Base-by-base conservation (phyloP, 495 filamentous ascomycete species). In the Talaromyces adpressus region DNA sequence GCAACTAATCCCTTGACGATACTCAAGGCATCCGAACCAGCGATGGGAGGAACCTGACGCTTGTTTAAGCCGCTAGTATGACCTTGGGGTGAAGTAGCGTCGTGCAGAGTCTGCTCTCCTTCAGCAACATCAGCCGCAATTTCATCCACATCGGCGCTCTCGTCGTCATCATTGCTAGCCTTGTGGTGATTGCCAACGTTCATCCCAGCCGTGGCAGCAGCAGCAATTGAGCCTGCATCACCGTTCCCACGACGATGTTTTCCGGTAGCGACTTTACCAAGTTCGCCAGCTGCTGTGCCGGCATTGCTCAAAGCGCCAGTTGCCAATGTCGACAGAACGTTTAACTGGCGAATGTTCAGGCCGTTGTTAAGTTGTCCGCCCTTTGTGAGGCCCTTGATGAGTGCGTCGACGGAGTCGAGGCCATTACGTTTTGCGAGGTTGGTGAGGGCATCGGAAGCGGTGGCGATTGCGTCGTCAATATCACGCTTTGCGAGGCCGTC, bases 21-120 rank as follows among this genome's bases (percentile, higher is more conserved):
- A 11, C 27, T 62, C 27, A 49, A 8, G 9, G 45, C 39, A 52
- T 62, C 60, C 3, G 60, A 32, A 23, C 60, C 60, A 53, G 60
- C 60, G 16, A 62, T 62, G 1, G 60, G 60, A 53, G 60, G 60
- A 6, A 62, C 60, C 29, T 62, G 60, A 5, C 60, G 11, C 45
- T 53, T 62, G 16, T 29, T 4, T 14, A 61, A 29, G 1, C 57
- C 57, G 3, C 27, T 16, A 34, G 58, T 34, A 20, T 7, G 27
- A 25, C 30, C 30, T 14, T 39, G 23, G 14, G 25, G 11, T 9
- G 41, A 6, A 30, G 45, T 52, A 6, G 58, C 58, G 18, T 41
- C 47, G 3, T 62, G 39, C n/a, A 41, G 14, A 20, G 22, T 27
- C 11, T 34, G 14, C 45, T 53, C 41, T 22, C 45, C 45, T 6